A percentile compares a stretch with the other conserved stretches of the same genome.
phyloP scores from a whole-genome alignment of 257 asterid genomes.

The Ligustrum vulgare region DNA sequence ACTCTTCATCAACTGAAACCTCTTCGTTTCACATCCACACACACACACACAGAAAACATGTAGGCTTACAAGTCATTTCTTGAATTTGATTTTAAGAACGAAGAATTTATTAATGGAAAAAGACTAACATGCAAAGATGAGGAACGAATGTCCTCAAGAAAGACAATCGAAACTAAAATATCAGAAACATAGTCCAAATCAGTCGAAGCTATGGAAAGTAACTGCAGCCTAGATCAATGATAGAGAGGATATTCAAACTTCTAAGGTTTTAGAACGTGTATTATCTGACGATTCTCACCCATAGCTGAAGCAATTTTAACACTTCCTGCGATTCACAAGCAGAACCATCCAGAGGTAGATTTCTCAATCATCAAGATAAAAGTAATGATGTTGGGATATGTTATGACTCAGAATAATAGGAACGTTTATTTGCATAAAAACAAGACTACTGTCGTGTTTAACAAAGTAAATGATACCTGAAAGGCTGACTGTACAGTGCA shows the following conservation, averaged over 20 bases:
- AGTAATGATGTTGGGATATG: not conserved
- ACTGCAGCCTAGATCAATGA: not conserved
- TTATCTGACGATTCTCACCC: not conserved
- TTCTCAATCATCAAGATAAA: not conserved
- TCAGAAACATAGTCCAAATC: not conserved
- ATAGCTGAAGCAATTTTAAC: slow-evolving; percentile 1
- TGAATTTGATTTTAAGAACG: not conserved
- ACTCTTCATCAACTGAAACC: not conserved
- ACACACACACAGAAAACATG: not conserved
- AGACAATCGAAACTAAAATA: not conserved
- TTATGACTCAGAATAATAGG: not conserved
- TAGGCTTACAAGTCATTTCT: not conserved
- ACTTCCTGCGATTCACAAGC: not conserved
- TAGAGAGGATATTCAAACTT: not conserved
- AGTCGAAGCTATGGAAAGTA: not conserved
- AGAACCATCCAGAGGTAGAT: not conserved
- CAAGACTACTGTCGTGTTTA: no score
- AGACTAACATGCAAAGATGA: not conserved
- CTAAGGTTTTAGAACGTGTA: not conserved
- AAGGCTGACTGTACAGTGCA: slow-evolving; percentile 10
- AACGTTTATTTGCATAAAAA: not conserved
- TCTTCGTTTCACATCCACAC: not conserved
- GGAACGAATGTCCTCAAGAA: not conserved
- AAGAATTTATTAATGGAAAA: not conserved
- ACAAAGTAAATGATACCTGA: not conserved